Evolutionary conservation across 1,284 basidiomycete species (phyloP).

Genomic region (Microbotryum saponariae): DNA sequence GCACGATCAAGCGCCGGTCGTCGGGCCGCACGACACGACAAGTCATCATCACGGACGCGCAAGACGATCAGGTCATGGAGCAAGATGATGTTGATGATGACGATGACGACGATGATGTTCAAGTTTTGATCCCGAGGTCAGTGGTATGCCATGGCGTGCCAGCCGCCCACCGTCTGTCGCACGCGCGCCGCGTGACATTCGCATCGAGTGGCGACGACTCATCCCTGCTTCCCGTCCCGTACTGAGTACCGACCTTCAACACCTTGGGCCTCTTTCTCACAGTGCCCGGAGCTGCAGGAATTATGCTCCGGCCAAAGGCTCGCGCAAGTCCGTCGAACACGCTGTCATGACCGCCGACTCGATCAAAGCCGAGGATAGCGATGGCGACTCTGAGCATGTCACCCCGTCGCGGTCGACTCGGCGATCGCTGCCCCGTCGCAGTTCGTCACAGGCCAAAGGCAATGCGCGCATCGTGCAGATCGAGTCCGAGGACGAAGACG

Average conservation of each 20-base stretch:
- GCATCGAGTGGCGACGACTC: too few relatives aligned
- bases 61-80: not conserved
- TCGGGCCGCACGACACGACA: too few relatives aligned
- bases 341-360: not conserved
- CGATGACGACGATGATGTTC: not conserved
- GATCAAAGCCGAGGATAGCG: conserved; percentile 2
- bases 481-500: not conserved
- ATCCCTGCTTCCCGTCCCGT: too few relatives aligned
- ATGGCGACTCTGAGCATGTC: not conserved
- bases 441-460: not conserved
- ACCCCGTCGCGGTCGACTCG: not conserved
- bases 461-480: not conserved
- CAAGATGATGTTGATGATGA: not conserved
- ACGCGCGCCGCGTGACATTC: too few relatives aligned
- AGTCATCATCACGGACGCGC: too few relatives aligned
- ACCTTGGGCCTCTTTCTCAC: too few relatives aligned
- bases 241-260: too few relatives aligned
- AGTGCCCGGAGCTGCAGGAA: too few relatives aligned
- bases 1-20: too few relatives aligned
- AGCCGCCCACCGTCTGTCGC: too few relatives aligned
- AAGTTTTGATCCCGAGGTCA: not conserved
- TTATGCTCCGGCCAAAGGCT: too few relatives aligned
- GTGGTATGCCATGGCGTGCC: not conserved
- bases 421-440: not conserved
- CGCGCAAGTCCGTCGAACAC: not conserved